Conservation (phyloP, 768 basidiomycete genomes). For the Russula dissimulans region DNA sequence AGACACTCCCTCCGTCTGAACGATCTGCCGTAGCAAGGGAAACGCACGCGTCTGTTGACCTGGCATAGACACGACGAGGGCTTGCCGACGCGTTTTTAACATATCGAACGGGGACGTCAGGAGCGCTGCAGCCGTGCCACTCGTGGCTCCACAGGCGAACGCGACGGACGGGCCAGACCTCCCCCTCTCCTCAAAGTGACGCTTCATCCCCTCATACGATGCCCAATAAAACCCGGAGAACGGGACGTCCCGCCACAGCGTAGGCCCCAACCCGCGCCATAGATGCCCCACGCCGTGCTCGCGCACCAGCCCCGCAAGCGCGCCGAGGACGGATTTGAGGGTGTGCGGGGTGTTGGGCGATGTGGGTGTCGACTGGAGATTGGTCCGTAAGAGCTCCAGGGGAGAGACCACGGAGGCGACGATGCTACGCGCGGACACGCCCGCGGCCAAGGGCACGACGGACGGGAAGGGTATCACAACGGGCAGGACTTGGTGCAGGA, state of each 20-base stretch:
- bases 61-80: slow-evolving; percentile 55
- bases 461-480: slow-evolving; percentile 46
- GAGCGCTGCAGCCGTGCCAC: slow-evolving; percentile 79
- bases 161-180: slow-evolving; percentile 56
- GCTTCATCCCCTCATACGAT: slow-evolving; percentile 81
- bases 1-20: slow-evolving; percentile 66
- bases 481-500: slow-evolving; percentile 56
- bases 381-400: slow-evolving; percentile 87
- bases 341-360: slow-evolving; percentile 66
- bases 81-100: slow-evolving; percentile 88
- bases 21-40: slow-evolving; percentile 56
- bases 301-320: slow-evolving; percentile 51
- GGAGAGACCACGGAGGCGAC: slow-evolving; percentile 78
- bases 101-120: slow-evolving; percentile 95
- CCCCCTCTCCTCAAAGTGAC: slow-evolving; percentile 43
- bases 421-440: slow-evolving; percentile 70
- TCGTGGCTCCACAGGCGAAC: slow-evolving; percentile 84
- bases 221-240: slow-evolving; percentile 98
- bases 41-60: slow-evolving; percentile 41
- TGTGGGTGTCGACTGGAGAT: slow-evolving; percentile 79
- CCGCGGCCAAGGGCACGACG: slow-evolving; percentile 67
- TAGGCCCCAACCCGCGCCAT: slow-evolving; percentile 88
- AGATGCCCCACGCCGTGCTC: slow-evolving; percentile 59
- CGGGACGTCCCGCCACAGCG: slow-evolving; percentile 94
- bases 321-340: slow-evolving; percentile 59